Base-by-base conservation (phyloP, 768 basidiomycete species). In the Austroboletus festivus region DNA sequence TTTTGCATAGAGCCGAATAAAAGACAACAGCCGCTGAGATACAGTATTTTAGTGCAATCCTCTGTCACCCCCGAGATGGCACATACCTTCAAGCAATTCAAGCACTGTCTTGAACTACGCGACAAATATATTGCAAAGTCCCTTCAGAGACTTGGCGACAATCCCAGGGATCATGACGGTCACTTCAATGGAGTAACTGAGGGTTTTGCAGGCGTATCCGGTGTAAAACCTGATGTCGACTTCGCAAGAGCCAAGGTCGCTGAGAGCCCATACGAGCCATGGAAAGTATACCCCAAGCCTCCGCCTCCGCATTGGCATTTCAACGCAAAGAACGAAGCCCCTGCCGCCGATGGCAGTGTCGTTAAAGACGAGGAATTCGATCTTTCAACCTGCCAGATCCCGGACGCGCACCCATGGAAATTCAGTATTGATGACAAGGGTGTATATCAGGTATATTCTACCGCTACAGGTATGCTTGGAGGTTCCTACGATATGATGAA, bases 221-320 rank as follows among this genome's bases (percentile, higher is more conserved):
- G 89, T 9, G 76, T 87, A 6, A 78, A 79, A 22, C 83, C 86
- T 1, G 82, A 89, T 56, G 76, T 71, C 12, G 71, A 79, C 42
- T 62, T 71, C 24, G 41, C 59, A 8, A 42, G 56, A 13, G 52
- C 57, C 22, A 65, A 57, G 44, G 51, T 42, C 1, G 42, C 68
- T 6, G 38, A 66, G 31, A 62, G 63, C n/a, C 61, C 68, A 15
- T 72, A 77, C 55, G 58, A 78, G 31, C 72, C 80, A 4, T 99
- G 96, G 96, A 80, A 78, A 46, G 87, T 97, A 55, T 96, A 96
- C 57, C 96, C 96, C 0, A 78, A 74, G 11, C 94, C 96, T 5
- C 96, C 96, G 0, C 89, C 91, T 3, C 95, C 94, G 0, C 93
- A 93, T 58, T 99, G 96, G 96, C 91, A 92, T 60, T 93, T 89